Evolutionary conservation across 345 rosid genomes (phyloP).

Genomic region (Nephelium lappaceum): DNA sequence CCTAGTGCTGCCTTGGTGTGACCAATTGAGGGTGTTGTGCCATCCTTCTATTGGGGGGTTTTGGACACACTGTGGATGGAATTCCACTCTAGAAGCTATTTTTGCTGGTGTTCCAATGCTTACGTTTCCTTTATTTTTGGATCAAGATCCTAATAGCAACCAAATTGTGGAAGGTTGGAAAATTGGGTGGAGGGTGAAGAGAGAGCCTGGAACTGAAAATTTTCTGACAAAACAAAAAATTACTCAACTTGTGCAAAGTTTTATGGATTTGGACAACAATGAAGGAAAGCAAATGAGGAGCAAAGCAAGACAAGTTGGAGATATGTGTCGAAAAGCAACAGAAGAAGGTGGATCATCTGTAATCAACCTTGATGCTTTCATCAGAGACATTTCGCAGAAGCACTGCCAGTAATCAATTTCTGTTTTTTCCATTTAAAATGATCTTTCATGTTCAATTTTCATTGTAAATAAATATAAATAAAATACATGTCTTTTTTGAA

Average conservation of each 20-base stretch:
- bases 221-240: conserved; percentile 24
- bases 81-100: too few species aligned
- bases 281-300: conserved; percentile 32
- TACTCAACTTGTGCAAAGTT: conserved; percentile 12
- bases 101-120: too few species aligned
- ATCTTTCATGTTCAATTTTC: too few species aligned
- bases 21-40: too few species aligned
- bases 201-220: not conserved
- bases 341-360: conserved; percentile 32
- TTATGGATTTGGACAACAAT: conserved; percentile 20
- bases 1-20: too few species aligned
- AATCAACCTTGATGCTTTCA: conserved; percentile 24
- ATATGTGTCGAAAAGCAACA: conserved; percentile 25
- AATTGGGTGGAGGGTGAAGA: conserved; percentile 35
- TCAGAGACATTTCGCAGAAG: not conserved
- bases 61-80: conserved; percentile 45
- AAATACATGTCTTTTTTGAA: too few species aligned
- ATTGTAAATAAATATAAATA: too few species aligned
- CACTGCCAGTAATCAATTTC: too few species aligned
- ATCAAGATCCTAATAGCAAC: too few species aligned
- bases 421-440: too few species aligned
- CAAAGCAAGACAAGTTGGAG: conserved; percentile 16
- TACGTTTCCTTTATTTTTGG: too few species aligned
- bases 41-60: conserved; percentile 38
- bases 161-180: conserved; percentile 39